A percentile compares a stretch with the other conserved stretches of the same genome.
Conservation (phyloP, 139 green algal species). For the Zygnema circumcarinatum region DNA sequence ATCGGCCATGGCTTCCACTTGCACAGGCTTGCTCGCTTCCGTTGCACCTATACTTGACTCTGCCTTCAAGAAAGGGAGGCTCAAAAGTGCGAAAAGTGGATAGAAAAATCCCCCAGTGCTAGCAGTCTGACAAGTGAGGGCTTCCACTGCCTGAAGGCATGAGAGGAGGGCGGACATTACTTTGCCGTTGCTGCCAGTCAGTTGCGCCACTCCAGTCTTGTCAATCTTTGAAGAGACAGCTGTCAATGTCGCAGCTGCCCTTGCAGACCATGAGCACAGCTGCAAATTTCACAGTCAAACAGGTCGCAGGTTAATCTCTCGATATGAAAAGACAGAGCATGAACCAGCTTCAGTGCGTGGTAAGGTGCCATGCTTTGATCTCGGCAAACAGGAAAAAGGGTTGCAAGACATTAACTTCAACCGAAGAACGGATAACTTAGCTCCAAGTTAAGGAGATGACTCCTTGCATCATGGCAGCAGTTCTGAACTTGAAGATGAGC, state of each 20-base stretch:
- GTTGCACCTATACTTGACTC: not conserved
- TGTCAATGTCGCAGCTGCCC: slow-evolving; percentile 28
- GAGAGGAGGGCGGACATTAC: slow-evolving; percentile 57
- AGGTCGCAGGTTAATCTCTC: too few species aligned
- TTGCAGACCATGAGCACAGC: slow-evolving; percentile 41
- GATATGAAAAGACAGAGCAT: not conserved
- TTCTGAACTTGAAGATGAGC: not conserved
- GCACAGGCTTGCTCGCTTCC: slow-evolving; percentile 13
- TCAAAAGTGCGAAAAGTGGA: not conserved
- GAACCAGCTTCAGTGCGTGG: not conserved
- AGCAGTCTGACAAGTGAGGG: not conserved
- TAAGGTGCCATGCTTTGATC: not conserved
- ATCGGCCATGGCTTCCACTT: slow-evolving; percentile 36
- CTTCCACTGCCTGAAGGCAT: slow-evolving; percentile 29
- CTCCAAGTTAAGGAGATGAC: not conserved
- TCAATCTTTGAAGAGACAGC: slow-evolving; percentile 21
- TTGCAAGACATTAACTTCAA: not conserved
- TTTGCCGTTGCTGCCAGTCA: slow-evolving; percentile 19
- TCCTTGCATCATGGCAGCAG: too few species aligned
- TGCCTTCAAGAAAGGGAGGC: not conserved
- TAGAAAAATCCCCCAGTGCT: not conserved
- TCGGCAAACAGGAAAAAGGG: not conserved
- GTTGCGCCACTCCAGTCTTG: slow-evolving; percentile 34
- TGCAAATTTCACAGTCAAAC: slow-evolving; percentile 4
- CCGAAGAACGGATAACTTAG: not conserved